These are phyloP conservation scores for Lachnellula subtilissima DNA, from an alignment of 2,329 filamentous ascomycete species.

Conservation along the genomic window DNA sequence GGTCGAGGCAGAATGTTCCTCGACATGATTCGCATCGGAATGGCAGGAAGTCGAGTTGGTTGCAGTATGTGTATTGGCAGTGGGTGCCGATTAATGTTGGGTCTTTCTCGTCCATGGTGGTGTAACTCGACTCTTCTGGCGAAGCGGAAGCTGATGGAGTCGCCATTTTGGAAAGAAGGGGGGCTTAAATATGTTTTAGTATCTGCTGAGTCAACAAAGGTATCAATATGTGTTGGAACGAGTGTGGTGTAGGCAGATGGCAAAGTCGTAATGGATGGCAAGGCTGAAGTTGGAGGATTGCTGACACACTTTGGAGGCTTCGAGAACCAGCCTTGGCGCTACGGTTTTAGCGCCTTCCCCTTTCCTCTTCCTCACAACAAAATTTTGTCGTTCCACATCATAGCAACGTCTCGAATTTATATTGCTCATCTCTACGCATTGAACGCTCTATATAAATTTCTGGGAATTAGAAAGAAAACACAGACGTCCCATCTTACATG, in stretches of 20 bases:
- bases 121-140: conserved; percentile 53
- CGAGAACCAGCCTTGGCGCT: conserved; percentile 18
- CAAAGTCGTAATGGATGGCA: conserved; percentile 19
- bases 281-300: conserved; percentile 20
- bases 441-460: too few species aligned
- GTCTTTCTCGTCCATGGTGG: conserved; percentile 71
- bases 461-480: too few species aligned
- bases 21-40: conserved; percentile 89
- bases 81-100: conserved; percentile 82
- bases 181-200: conserved; percentile 6
- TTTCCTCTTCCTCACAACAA: too few species aligned
- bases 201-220: not conserved
- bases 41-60: conserved; percentile 92
- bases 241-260: conserved; percentile 13
- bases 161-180: conserved; percentile 42
- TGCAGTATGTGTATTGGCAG: conserved; percentile 88
- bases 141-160: conserved; percentile 39
- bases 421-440: too few species aligned
- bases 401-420: too few species aligned
- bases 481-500: too few species aligned
- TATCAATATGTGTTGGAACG: not conserved
- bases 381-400: too few species aligned
- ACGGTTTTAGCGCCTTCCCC: not conserved
- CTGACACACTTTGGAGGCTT: conserved; percentile 17
- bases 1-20: conserved; percentile 85